Conservation (phyloP, 257 asterid genomes). For the Nicotiana obtusifolia region DNA sequence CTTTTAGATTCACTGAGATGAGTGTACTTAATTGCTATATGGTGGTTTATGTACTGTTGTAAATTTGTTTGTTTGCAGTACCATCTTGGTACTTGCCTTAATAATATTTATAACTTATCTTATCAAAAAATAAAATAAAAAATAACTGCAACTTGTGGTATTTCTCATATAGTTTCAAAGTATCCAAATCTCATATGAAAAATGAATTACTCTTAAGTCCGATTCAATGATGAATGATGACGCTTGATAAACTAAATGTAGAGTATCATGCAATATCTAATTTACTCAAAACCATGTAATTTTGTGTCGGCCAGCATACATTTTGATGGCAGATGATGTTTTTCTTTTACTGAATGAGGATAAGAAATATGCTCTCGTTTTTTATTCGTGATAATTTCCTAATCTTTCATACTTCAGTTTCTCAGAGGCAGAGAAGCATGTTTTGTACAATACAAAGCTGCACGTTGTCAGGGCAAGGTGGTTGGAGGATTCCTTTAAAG, state of each 20-base stretch:
- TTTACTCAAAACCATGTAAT: neutral
- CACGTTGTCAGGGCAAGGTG: slow-evolving; percentile 65
- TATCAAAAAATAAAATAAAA: too few species aligned
- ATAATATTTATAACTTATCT: too few species aligned
- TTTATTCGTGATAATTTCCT: neutral
- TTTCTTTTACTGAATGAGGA: neutral
- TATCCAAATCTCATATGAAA: too few species aligned
- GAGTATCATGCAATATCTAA: neutral
- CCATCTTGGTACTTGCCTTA: too few species aligned
- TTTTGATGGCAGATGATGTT: slow-evolving; percentile 1
- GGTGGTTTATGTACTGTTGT: too few species aligned
- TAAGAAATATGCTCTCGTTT: neutral
- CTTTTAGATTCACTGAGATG: too few species aligned
- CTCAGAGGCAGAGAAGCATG: slow-evolving; percentile 44
- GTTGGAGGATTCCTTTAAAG: slow-evolving; percentile 72
- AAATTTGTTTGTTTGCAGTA: too few species aligned
- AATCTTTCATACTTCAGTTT: slow-evolving; percentile 45
- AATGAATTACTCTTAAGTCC: neutral
- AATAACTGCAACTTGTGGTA: too few species aligned
- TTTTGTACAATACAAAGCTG: slow-evolving; percentile 41
- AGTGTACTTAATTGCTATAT: too few species aligned
- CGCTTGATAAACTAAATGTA: neutral
- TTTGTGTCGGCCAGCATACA: neutral
- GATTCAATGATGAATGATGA: neutral
- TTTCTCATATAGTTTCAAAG: neutral